Conservation (phyloP, 768 basidiomycete species). For the Rhodotorula kratochvilovae region DNA sequence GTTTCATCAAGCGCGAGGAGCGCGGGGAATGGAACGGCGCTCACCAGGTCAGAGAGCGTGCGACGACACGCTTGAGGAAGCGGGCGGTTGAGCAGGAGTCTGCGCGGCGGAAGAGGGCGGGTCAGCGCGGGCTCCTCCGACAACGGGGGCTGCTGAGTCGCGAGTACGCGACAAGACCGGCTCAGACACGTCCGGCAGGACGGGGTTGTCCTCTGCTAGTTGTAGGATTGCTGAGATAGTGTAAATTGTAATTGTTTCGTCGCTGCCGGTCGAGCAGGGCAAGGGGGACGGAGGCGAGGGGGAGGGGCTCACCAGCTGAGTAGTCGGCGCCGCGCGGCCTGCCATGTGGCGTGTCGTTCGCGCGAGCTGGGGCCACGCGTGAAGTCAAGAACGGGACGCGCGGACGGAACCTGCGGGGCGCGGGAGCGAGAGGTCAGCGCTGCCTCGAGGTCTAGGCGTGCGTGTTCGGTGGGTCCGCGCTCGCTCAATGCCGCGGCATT, state of each 20-base stretch:
- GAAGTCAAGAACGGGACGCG: no score
- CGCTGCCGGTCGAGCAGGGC: slow-evolving; percentile 3
- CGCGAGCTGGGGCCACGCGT: no score
- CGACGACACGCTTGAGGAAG: no score
- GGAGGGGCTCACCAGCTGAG: background rate
- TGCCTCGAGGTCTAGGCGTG: no score
- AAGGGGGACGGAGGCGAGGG: background rate
- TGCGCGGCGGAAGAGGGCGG: background rate
- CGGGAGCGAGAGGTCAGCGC: background rate
- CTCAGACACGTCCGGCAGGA: slow-evolving; percentile 32
- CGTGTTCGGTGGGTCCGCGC: background rate
- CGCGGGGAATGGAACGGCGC: background rate
- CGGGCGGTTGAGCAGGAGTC: background rate
- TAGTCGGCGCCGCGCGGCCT: no score
- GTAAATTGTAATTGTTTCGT: slow-evolving; percentile 17
- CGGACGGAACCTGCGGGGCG: background rate
- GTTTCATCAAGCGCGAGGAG: slow-evolving; percentile 25
- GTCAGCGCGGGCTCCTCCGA: background rate
- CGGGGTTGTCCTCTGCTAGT: slow-evolving; percentile 21
- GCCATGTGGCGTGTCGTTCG: no score
- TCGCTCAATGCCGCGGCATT: background rate
- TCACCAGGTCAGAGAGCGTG: background rate
- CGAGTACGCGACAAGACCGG: background rate
- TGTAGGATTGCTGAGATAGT: slow-evolving; percentile 38
- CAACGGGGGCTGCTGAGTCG: background rate